Base-by-base conservation (phyloP, 2,329 filamentous ascomycete species). In the Clonostachys rosea region DNA sequence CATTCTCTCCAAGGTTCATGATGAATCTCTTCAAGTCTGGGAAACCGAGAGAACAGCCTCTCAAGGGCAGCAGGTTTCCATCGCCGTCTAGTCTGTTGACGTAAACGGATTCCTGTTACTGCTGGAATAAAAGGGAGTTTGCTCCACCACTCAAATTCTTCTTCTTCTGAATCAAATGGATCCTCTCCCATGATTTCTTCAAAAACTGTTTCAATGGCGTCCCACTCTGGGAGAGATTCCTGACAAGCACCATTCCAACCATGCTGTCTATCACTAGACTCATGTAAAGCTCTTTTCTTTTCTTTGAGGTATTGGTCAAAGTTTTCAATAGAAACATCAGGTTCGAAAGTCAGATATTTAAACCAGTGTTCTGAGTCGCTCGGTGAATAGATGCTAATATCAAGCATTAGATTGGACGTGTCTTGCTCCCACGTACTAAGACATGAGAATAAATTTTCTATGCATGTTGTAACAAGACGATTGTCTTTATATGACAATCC, bases 1-100 rank as follows among this genome's bases (percentile, higher is more conserved):
- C 17, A 18, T 51, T 67, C 61, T 50, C 60, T 64, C 64, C 66
- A 69, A 45, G 63, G 66, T 52, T 69, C 64, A 52, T 65, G 68
- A 46, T 60, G 58, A 51, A 70, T 50, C 49, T 70, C 61, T 51
- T 62, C 56, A 43, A 71, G 48, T 46, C 56, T 60, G 12, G 66
- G 61, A 49, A 69, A 58, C 42, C 58, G 60, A 11, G 59, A 50
- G 49, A 69, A 53, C 54, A 69, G 65, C 11, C 61, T 51, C 30
- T 52, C 52, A 18, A 69, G 54, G 18, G 59, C 51, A 20, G 40
- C 18, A 34, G 58, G 59, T 43, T 59, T 61, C 62, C 62, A 68
- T 57, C 60, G 54, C 49, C 63, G 58, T 47, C 63, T 62, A 49
- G 49, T 67, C 51, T 69, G 67, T 50, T 64, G 63, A 40, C 66